A percentile compares a stretch with the other conserved stretches of the same genome.
Conservation (phyloP, 1,284 basidiomycete species). For the Trichosporon sp. region DNA sequence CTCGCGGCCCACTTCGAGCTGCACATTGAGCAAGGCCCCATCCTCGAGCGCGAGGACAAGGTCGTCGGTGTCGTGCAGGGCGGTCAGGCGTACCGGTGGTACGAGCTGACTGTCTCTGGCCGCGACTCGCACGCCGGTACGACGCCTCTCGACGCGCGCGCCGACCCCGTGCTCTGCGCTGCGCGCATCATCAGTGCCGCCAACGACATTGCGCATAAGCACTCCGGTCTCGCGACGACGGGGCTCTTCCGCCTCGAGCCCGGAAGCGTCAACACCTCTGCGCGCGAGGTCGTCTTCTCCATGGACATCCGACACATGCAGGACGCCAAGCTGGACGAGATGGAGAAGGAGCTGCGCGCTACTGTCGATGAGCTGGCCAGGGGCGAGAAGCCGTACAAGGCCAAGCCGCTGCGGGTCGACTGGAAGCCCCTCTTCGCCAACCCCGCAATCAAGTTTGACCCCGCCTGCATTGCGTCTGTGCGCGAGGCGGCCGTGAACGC, state of each 20-base stretch:
- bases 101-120: constrained; percentile 37
- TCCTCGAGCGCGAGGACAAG: constrained; percentile 34
- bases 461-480: constrained; percentile 22
- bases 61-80: constrained; percentile 37
- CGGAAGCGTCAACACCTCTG: constrained; percentile 34
- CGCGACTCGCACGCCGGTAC: constrained; percentile 42
- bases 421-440: constrained; percentile 29
- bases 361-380: constrained; percentile 23
- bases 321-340: constrained; percentile 28
- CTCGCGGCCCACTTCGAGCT: constrained; percentile 46
- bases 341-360: constrained; percentile 32
- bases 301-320: constrained; percentile 38
- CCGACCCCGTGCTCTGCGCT: constrained; percentile 34
- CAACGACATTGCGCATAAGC: constrained; percentile 30
- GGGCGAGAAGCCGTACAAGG: not conserved
- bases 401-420: constrained; percentile 10
- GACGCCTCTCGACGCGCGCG: constrained; percentile 36
- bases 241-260: constrained; percentile 31
- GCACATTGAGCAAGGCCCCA: constrained; percentile 48
- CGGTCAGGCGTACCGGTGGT: constrained; percentile 42
- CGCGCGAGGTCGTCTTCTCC: constrained; percentile 32
- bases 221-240: constrained; percentile 33
- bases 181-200: constrained; percentile 28
- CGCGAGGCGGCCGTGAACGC: constrained; percentile 22
- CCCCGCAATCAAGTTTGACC: constrained; percentile 29